Base-by-base conservation (phyloP, 2,329 filamentous ascomycete species). In the Thelonectria discophora region DNA sequence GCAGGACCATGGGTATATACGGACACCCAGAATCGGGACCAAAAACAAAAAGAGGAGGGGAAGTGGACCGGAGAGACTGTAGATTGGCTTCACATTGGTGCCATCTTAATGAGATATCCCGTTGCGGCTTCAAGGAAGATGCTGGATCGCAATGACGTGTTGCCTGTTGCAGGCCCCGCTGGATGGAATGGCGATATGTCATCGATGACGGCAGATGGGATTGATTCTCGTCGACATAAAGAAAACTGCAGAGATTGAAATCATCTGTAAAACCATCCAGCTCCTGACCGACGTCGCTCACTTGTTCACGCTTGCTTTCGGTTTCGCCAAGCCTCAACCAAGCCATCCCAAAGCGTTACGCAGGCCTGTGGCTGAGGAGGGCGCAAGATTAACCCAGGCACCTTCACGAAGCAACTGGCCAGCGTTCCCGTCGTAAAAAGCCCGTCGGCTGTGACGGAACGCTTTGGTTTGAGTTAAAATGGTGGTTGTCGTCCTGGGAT, bases 61-160 rank as follows among this genome's bases (percentile, higher is more conserved):
- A 59, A 52, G 34, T 50, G 55, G 54, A 40, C 17, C 43, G 55
- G 30, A 30, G 51, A 57, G 47, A 52, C 52, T 53, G 55, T 30
- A 39, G 45, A 55, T 67, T 30, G 59, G 64, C 60, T 64, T 42
- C 64, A 59, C 50, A 34, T 64, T 49, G 62, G 49, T 45, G 55
- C 56, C 53, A 59, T 65, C 47, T 63, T 65, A 70, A 70, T 68
- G 58, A 60, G 59, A 66, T 68, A 54, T 66, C 59, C 55, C 53
- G 37, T 65, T 60, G 45, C 51, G 58, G 48, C 55, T 65, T 63
- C 37, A 60, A 62, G 43, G 39, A 40, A 20, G 21, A 53, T 56
- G 17, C 27, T 47, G 20, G 39, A 42, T 42, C 30, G 15, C 43
- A n/a, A 37, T 51, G 34, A 37, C 34, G 48, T 39, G 18, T 21